Conservation (phyloP, 2,329 filamentous ascomycete genomes). For the Paraconiothyrium sp. region DNA sequence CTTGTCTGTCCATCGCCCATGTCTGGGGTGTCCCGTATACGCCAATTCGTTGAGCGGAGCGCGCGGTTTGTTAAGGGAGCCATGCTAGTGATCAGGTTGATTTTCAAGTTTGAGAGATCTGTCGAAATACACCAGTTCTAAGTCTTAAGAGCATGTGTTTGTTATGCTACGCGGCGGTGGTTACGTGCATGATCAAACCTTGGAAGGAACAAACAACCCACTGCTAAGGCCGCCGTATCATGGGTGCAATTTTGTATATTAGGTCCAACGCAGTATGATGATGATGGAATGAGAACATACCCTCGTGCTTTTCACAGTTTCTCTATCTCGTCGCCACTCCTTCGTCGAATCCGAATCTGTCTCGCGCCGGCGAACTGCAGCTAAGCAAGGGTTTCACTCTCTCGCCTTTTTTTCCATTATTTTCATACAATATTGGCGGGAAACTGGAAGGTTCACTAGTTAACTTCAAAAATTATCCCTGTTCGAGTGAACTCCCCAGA, state of each 20-base stretch:
- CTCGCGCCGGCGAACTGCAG: constrained; percentile 1
- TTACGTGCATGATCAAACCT: not conserved
- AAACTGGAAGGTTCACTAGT: not conserved
- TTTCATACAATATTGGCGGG: constrained; percentile 10
- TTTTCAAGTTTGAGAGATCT: no score
- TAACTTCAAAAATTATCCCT: not conserved
- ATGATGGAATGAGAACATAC: not conserved
- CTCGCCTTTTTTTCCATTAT: constrained; percentile 16
- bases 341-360: not conserved
- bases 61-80: not conserved
- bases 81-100: no score
- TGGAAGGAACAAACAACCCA: not conserved
- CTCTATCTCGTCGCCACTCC: no score
- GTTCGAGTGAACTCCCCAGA: constrained; percentile 50
- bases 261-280: no score
- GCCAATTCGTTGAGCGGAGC: not conserved
- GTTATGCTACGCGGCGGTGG: not conserved
- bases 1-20: no score
- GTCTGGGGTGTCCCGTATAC: not conserved
- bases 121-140: not conserved
- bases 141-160: not conserved
- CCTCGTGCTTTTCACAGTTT: no score
- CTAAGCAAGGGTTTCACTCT: constrained; percentile 15
- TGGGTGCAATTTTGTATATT: no score
- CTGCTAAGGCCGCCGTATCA: no score